Conservation (phyloP, 192 early-diverging fungal species). For the Cetraspora pellucida region DNA sequence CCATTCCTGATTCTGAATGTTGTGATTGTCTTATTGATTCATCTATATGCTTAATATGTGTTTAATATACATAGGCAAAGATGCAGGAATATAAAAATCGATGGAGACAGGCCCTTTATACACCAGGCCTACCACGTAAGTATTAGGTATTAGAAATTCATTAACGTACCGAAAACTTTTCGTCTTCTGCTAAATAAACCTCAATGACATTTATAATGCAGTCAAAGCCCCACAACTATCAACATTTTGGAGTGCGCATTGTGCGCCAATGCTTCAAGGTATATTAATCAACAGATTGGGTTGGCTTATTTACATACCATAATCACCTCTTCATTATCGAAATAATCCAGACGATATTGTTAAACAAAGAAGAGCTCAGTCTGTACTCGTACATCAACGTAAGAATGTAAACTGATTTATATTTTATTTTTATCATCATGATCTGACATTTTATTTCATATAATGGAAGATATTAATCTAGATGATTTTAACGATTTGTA, state of each 20-base stretch:
- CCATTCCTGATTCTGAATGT: too few species aligned
- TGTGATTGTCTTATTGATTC: too few species aligned
- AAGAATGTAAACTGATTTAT: not conserved
- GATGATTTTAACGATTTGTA: not conserved
- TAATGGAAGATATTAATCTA: not conserved
- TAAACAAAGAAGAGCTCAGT: not conserved
- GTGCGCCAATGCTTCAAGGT: slow-evolving; percentile 28
- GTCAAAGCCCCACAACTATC: slow-evolving; percentile 2
- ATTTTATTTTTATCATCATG: too few species aligned
- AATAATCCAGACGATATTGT: not conserved
- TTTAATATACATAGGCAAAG: not conserved
- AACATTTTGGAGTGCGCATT: slow-evolving; percentile 21
- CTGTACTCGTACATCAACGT: not conserved
- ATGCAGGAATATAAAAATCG: not conserved
- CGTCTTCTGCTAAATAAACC: not conserved
- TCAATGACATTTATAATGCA: not conserved
- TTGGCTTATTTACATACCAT: not conserved
- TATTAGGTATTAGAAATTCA: not conserved
- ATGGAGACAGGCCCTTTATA: slow-evolving; percentile 1
- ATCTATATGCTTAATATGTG: too few species aligned
- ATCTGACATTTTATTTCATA: not conserved
- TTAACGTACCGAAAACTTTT: not conserved
- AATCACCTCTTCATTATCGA: too few species aligned
- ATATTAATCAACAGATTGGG: too few species aligned
- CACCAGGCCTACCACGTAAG: slow-evolving; percentile 1